Evolutionary conservation across 163 green algal species (phyloP).

Genomic region (Scenedesmus sp.): DNA sequence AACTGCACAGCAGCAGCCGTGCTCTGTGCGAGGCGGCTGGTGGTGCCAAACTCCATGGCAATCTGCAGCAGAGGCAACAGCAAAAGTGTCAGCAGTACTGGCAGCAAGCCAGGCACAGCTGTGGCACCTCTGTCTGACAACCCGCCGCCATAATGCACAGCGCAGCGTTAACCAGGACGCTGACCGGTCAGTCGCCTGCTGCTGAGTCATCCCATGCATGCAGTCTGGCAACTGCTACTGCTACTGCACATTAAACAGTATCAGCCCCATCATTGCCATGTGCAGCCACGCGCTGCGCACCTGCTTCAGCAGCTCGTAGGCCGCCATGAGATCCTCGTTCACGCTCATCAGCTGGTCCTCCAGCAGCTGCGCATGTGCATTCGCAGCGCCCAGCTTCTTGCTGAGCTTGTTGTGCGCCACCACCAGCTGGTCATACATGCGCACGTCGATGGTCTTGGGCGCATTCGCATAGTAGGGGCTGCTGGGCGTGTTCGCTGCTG

Average conservation of each 20-base stretch:
- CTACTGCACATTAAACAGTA: too few species aligned
- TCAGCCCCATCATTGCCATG: too few species aligned
- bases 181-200: too few species aligned
- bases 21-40: slow-evolving; percentile 61
- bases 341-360: slow-evolving; percentile 52
- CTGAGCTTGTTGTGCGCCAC: slow-evolving; percentile 59
- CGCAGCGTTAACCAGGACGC: background rate
- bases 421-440: slow-evolving; percentile 67
- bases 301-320: slow-evolving; percentile 63
- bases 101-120: background rate
- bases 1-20: slow-evolving; percentile 69
- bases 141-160: background rate
- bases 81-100: background rate
- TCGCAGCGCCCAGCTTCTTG: slow-evolving; percentile 59
- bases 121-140: background rate
- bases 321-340: slow-evolving; percentile 61
- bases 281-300: slow-evolving; percentile 1
- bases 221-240: background rate
- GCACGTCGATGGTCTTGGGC: slow-evolving; percentile 50
- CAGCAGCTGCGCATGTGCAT: slow-evolving; percentile 48
- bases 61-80: slow-evolving; percentile 53
- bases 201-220: background rate
- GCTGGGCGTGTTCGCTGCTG: background rate
- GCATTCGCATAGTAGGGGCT: slow-evolving; percentile 31
- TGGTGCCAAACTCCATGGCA: slow-evolving; percentile 70